These are phyloP conservation scores for Alloteropsis semialata DNA, from an alignment of 176 grass and related monocot species.

Conservation along the genomic window DNA sequence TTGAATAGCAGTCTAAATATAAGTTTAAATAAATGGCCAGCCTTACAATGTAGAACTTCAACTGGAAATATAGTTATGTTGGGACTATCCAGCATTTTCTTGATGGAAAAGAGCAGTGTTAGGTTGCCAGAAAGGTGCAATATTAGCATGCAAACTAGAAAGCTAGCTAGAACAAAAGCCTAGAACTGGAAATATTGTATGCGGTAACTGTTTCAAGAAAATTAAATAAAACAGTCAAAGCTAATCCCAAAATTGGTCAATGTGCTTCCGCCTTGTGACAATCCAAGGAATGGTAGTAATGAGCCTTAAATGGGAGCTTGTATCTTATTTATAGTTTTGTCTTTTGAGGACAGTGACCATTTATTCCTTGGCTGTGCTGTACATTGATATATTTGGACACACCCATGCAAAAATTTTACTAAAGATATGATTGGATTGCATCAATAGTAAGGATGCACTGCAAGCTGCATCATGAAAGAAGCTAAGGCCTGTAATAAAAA, in stretches of 20 bases:
- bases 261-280: neutral
- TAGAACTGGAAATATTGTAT: neutral
- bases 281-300: neutral
- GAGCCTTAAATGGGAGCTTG: neutral
- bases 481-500: neutral
- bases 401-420: neutral
- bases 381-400: slow-evolving; percentile 13
- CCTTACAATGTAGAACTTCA: slow-evolving; percentile 15
- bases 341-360: neutral
- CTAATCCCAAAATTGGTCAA: neutral
- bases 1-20: slow-evolving; percentile 12
- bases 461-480: slow-evolving; percentile 5
- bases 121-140: neutral
- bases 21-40: neutral
- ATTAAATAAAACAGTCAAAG: slow-evolving; percentile 3
- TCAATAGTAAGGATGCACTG: slow-evolving; percentile 1
- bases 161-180: slow-evolving; percentile 14
- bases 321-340: slow-evolving; percentile 3
- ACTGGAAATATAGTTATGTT: slow-evolving; percentile 3
- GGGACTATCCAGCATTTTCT: neutral
- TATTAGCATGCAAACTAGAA: slow-evolving; percentile 13
- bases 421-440: neutral
- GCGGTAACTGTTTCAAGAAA: neutral
- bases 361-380: slow-evolving; percentile 10
- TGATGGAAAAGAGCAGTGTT: neutral